Evolutionary conservation across 306 rosid species (phyloP), one percentile per base, ranked within the genome.

Genomic region (Inga laurina): DNA sequence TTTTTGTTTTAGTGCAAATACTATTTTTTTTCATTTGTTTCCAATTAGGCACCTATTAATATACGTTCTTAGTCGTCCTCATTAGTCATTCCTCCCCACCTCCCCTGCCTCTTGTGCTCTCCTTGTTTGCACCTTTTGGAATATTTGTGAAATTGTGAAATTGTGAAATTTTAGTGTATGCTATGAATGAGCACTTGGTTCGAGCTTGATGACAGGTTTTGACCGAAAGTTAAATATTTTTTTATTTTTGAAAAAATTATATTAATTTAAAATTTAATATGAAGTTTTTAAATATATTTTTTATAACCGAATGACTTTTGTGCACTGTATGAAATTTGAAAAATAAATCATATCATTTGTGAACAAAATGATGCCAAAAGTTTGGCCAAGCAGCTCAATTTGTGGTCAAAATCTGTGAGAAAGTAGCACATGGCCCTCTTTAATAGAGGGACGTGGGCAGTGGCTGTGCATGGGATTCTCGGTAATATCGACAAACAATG

Each of bases 1-100:
- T 48, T 72, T 77, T 86, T 9, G 78, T 85, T 66, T 82, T 76
- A 82, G 48, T 61, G 83, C 87, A 84, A 85, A 80, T 84, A 85
- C 87, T 81, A 49, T 79, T 78, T 77, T 48, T 82, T 74, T 78
- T 71, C 82, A 69, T 80, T 83, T 83, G 76, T 82, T 51, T 79
- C 72, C 74, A 69, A 81, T 79, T 49, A 41, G 76, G 76, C 78
- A 59, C 59, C 75, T 49, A 61, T 79, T 49, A 61, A 79, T 54
- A 49, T 86, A 30, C n/a, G 59, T 59, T 22, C 32, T 22, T 9
- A 10, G 5, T 27, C 65, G 39, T 11, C 52, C 43, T 39, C 43
- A 39, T 39, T 39, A 39, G 8, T 39, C 43, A 6, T 37, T 37
- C 41, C 76, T 66, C 6, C 71, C 62, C 24, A 21, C 39, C 61